These are phyloP conservation scores for Globisporangium radiosum DNA, from an alignment of 352 stramenopile species.

Conservation along the genomic window DNA sequence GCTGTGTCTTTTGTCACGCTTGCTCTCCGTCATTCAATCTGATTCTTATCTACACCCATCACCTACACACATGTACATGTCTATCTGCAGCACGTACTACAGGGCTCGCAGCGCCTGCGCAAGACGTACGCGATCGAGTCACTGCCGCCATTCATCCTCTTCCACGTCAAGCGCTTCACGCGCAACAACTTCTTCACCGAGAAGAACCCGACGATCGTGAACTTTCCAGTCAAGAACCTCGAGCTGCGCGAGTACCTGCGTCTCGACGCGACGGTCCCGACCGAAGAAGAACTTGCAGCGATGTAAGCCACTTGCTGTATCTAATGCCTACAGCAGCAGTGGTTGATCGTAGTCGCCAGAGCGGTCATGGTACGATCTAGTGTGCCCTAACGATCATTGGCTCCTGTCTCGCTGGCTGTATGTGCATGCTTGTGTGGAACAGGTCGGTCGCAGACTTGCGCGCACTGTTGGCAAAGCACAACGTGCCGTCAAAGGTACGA, in stretches of 20 bases:
- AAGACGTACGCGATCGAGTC: slow-evolving; percentile 92
- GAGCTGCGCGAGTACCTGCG: slow-evolving; percentile 91
- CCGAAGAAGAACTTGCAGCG: slow-evolving; percentile 43
- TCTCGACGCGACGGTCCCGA: slow-evolving; percentile 36
- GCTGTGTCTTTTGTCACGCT: background rate
- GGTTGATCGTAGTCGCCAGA: no score
- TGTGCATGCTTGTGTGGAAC: background rate
- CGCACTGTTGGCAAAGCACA: slow-evolving; percentile 43
- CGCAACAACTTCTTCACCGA: slow-evolving; percentile 97
- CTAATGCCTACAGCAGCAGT: background rate
- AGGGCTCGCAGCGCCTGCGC: slow-evolving; percentile 76
- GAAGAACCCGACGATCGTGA: slow-evolving; percentile 99
- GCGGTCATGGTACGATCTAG: background rate
- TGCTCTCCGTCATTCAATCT: no score
- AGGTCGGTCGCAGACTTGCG: slow-evolving; percentile 68
- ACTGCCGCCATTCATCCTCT: slow-evolving; percentile 94
- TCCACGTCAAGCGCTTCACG: slow-evolving; percentile 97
- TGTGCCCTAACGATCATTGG: background rate
- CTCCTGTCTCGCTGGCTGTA: background rate
- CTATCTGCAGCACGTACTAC: slow-evolving; percentile 40
- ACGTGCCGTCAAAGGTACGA: slow-evolving; percentile 35
- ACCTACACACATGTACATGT: background rate
- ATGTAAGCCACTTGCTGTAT: slow-evolving; percentile 17
- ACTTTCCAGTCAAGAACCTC: slow-evolving; percentile 98
- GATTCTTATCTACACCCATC: no score